Evolutionary conservation across 2,329 filamentous ascomycete species (phyloP), one percentile per base, ranked within the genome.

Genomic region (Mollisiaceae sp.): DNA sequence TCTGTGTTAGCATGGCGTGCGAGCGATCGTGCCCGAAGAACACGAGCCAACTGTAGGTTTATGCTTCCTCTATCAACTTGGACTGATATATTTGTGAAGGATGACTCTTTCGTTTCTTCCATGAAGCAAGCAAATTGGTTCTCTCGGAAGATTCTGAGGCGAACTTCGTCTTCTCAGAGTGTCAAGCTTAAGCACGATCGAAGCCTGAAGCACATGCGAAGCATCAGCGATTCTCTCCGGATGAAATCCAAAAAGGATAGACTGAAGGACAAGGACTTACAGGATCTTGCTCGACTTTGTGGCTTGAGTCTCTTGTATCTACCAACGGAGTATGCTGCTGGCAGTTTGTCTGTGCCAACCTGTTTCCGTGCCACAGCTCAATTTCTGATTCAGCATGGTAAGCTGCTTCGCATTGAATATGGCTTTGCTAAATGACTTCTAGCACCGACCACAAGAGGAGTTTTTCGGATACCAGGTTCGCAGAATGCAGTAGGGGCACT

Each of bases 331-430:
- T 86, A 89, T 70, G 80, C 86, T 3, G 82, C 86, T 0, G 81
- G 83, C 20, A 82, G 83, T 27, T 77, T 91, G 32, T 77, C 85
- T 20, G 77, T 91, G 36, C 89, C 89, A 9, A 90, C 88, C 4
- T 89, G 88, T 69, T 81, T 91, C 58, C 86, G 88, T 54, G 88
- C 89, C 11, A 87, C 86, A 9, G 87, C 85, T n/a, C 86, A 90
- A 68, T 83, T 87, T 73, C 80, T 91, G 11, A 80, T 87, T 2
- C 85, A 89, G 57, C 78, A 89, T 74, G 84, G 85, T 86, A 73
- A 73, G 80, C 64, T n/a, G 20, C 18, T n/a, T 41, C n/a, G 38
- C 35, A 5, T 15, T 35, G 22, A 9, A 50, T 11, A 18, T 35
- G 56, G 20, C 24, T 43, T 22, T 60, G 27, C 68, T 75, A 52